Conservation (phyloP, 169 alveolate genomes). For the Plasmodium adleri region DNA sequence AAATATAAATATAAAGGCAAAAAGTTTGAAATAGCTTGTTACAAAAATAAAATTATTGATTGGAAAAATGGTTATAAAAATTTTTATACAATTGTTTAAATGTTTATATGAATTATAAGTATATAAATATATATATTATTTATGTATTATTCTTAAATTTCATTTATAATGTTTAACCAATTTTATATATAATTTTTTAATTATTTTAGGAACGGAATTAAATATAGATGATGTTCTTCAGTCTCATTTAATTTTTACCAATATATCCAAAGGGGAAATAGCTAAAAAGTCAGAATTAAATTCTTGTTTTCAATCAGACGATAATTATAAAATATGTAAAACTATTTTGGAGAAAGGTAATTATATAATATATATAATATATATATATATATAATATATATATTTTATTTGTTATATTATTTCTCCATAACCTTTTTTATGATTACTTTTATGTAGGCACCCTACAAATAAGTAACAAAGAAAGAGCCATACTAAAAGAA, state of each 20-base stretch:
- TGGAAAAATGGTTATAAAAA: slow-evolving; percentile 88
- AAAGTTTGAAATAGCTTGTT: slow-evolving; percentile 97
- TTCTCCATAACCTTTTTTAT: slow-evolving; percentile 77
- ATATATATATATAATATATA: not conserved
- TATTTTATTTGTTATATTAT: slow-evolving; percentile 39
- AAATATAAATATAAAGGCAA: slow-evolving; percentile 90
- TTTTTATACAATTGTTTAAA: not conserved
- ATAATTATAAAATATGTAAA: slow-evolving; percentile 90
- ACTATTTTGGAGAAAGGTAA: slow-evolving; percentile 95
- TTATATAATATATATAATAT: not conserved
- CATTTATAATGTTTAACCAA: not conserved
- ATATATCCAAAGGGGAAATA: slow-evolving; percentile 95
- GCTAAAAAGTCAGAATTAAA: slow-evolving; percentile 93
- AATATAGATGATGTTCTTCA: slow-evolving; percentile 96
- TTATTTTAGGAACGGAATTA: slow-evolving; percentile 89
- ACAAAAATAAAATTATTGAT: slow-evolving; percentile 95
- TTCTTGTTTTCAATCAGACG: slow-evolving; percentile 91
- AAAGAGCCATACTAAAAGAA: slow-evolving; percentile 88
- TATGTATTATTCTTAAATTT: not conserved
- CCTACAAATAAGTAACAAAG: slow-evolving; percentile 91
- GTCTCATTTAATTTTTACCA: slow-evolving; percentile 91
- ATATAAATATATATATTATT: not conserved
- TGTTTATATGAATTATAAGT: too few relatives aligned
- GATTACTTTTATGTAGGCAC: slow-evolving; percentile 78
- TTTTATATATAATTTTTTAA: not conserved